These are phyloP conservation scores for Talaromyces sp. DNA, from an alignment of 2,329 filamentous ascomycete genomes.

Conservation along the genomic window DNA sequence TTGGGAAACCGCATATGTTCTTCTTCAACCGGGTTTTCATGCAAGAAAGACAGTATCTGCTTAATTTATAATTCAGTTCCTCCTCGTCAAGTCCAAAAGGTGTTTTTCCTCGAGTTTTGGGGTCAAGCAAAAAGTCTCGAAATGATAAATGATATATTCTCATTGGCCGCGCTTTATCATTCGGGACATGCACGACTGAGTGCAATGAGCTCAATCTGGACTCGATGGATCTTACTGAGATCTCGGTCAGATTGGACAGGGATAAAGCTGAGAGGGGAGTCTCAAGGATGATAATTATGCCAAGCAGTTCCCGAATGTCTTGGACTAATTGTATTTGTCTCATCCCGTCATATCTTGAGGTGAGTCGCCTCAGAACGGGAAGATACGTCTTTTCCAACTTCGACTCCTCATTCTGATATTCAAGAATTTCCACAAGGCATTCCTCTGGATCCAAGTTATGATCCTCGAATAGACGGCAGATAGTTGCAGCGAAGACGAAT, in stretches of 20 bases:
- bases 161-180: constrained; percentile 14
- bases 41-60: neutral
- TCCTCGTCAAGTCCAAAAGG: constrained; percentile 26
- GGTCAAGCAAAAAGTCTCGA: constrained; percentile 30
- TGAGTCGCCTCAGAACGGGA: neutral
- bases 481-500: constrained; percentile 8
- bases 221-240: neutral
- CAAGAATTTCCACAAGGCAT: neutral
- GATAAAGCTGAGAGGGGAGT: neutral
- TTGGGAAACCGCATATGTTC: constrained; percentile 4
- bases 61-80: neutral
- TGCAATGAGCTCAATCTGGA: constrained; percentile 16
- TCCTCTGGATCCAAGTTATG: neutral
- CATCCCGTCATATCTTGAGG: neutral
- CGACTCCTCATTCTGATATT: neutral
- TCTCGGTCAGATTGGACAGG: neutral
- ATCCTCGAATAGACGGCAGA: constrained; percentile 10
- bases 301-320: neutral
- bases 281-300: neutral
- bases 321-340: neutral
- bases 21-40: neutral
- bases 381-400: constrained; percentile 1
- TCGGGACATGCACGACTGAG: constrained; percentile 23
- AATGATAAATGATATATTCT: constrained; percentile 30
- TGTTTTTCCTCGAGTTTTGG: constrained; percentile 19